Evolutionary conservation across 768 basidiomycete species (phyloP).

Genomic region (Termitomyces titanicus): DNA sequence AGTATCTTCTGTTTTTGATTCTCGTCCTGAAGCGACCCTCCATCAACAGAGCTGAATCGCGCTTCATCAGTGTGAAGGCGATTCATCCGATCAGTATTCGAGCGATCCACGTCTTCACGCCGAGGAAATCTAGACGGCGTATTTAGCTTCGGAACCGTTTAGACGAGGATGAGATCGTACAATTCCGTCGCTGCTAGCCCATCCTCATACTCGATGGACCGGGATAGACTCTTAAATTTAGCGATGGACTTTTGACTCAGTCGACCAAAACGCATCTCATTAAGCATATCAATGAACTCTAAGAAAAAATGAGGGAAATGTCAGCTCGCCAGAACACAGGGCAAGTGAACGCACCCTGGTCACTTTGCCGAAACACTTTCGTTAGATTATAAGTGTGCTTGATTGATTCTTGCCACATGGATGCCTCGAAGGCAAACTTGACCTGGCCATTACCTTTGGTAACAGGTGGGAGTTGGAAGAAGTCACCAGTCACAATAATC

Average conservation of each 20-base stretch:
- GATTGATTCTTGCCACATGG: conserved; percentile 70
- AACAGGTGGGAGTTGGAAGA: conserved; percentile 97
- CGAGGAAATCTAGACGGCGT: conserved; percentile 71
- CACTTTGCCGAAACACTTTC: conserved; percentile 92
- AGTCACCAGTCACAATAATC: conserved; percentile 94
- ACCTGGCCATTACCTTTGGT: conserved; percentile 53
- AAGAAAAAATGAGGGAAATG: background rate
- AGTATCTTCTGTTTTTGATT: conserved; percentile 75
- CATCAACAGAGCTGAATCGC: conserved; percentile 58
- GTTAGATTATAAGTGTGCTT: conserved; percentile 87
- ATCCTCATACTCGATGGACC: conserved; percentile 73
- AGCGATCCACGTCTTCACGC: conserved; percentile 85
- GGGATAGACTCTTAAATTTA: conserved; percentile 67
- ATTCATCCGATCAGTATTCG: conserved; percentile 70
- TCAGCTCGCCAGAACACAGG: background rate
- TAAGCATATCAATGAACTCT: conserved; percentile 96
- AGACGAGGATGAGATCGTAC: conserved; percentile 34
- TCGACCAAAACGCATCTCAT: conserved; percentile 94
- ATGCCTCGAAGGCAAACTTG: conserved; percentile 92
- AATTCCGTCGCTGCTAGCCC: conserved; percentile 89
- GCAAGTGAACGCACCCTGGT: conserved; percentile 58
- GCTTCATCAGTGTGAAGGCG: conserved; percentile 51
- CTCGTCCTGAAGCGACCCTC: conserved; percentile 50
- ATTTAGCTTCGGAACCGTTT: background rate
- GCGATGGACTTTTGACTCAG: conserved; percentile 61